These are phyloP conservation scores for Phoma sp. DNA, from an alignment of 2,329 filamentous ascomycete genomes.

Conservation along the genomic window DNA sequence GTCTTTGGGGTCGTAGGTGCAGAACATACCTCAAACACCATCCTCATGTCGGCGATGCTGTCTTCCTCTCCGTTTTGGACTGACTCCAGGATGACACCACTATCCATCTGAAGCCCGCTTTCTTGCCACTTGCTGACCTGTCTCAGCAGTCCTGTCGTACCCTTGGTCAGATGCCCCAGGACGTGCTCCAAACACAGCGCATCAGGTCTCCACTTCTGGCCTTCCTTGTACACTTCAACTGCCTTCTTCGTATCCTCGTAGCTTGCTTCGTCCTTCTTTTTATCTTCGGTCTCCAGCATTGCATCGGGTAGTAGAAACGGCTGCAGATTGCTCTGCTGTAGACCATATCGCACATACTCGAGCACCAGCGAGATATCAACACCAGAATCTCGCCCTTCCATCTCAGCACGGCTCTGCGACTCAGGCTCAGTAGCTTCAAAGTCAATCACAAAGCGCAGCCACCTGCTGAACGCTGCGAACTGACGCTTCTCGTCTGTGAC, in stretches of 20 bases:
- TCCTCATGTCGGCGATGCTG: conserved; percentile 60
- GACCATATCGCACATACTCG: conserved; percentile 75
- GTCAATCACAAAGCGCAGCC: conserved; percentile 85
- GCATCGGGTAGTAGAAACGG: conserved; percentile 61
- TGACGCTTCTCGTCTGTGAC: conserved; percentile 78
- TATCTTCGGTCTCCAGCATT: conserved; percentile 23
- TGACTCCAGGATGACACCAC: conserved; percentile 60
- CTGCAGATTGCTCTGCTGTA: conserved; percentile 70
- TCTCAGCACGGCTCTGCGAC: conserved; percentile 68
- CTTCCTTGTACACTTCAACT: conserved; percentile 49
- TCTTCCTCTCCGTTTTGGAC: conserved; percentile 30
- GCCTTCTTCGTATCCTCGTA: conserved; percentile 45
- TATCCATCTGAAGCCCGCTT: conserved; percentile 69
- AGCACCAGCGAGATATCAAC: conserved; percentile 77
- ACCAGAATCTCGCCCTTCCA: conserved; percentile 76
- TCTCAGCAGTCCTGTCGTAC: conserved; percentile 40
- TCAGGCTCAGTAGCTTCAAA: conserved; percentile 70
- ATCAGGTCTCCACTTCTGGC: conserved; percentile 50
- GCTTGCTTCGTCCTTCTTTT: conserved; percentile 11
- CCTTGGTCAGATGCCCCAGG: conserved; percentile 41
- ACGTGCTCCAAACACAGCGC: conserved; percentile 51
- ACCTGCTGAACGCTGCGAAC: conserved; percentile 79
- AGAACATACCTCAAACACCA: conserved; percentile 58
- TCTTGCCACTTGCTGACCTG: conserved; percentile 54
- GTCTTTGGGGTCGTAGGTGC: not conserved